A percentile compares a stretch with the other conserved stretches of the same genome.
phyloP scores from a whole-genome alignment of 805 yeast genomes.

The Yamadazyma olivae region DNA sequence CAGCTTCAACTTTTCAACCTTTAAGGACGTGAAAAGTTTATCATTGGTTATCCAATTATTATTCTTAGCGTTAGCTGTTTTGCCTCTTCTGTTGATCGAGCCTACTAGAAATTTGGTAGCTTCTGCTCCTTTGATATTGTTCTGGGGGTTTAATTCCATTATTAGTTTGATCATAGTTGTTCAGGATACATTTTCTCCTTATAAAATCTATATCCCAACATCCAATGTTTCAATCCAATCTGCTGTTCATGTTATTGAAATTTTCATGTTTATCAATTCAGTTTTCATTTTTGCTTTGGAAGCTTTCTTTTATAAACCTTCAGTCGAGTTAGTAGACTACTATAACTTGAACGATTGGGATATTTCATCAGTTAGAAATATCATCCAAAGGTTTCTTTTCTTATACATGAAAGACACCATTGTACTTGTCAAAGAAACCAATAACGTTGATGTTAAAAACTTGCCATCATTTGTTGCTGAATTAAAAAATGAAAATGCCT shows the following conservation, averaged over 20 bases:
- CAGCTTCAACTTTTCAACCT: constrained; percentile 8
- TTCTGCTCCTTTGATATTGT: constrained; percentile 35
- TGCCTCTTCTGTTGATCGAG: constrained; percentile 46
- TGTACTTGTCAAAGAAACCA: constrained; percentile 6
- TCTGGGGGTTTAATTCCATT: constrained; percentile 27
- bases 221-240: constrained; percentile 3
- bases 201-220: constrained; percentile 15
- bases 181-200: constrained; percentile 18
- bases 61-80: constrained; percentile 16
- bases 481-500: constrained; percentile 15
- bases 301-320: constrained; percentile 16
- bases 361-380: constrained; percentile 16
- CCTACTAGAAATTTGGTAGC: constrained; percentile 36
- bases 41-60: constrained; percentile 7
- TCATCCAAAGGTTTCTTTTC: constrained; percentile 12
- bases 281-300: constrained; percentile 16
- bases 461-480: constrained; percentile 50
- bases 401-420: constrained; percentile 7
- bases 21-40: constrained; percentile 5
- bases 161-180: constrained; percentile 12
- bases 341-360: constrained; percentile 26
- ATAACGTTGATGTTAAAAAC: constrained; percentile 39
- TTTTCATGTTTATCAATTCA: constrained; percentile 14
- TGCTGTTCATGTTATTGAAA: constrained; percentile 12
- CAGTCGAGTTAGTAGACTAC: constrained; percentile 17